Evolutionary conservation across 2,329 filamentous ascomycete species (phyloP).

Genomic region (Cladosporium sp.): DNA sequence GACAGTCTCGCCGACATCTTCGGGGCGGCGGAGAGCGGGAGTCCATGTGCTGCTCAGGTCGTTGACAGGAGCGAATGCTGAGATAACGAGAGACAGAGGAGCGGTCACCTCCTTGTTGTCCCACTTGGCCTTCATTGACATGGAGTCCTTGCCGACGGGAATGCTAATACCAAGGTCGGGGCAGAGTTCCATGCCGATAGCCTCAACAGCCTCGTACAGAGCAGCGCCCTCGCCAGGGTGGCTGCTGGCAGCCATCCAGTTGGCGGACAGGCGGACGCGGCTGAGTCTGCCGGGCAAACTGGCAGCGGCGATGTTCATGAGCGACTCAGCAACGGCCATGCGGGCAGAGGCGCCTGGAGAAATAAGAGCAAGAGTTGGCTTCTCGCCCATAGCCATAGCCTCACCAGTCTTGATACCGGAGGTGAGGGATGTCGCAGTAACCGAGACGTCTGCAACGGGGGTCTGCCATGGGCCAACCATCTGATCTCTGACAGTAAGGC

Average conservation of each 20-base stretch:
- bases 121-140: conserved; percentile 99
- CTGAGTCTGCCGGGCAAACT: conserved; percentile 67
- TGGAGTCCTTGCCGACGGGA: conserved; percentile 95
- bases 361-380: conserved; percentile 81
- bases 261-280: conserved; percentile 83
- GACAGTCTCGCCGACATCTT: conserved; percentile 83
- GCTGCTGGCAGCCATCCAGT: conserved; percentile 98
- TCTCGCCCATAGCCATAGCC: conserved; percentile 97
- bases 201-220: conserved; percentile 88
- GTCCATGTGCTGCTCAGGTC: conserved; percentile 89
- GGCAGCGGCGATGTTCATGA: conserved; percentile 88
- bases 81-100: conserved; percentile 84
- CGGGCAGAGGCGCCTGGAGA: conserved; percentile 83
- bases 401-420: conserved; percentile 73
- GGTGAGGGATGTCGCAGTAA: conserved; percentile 77
- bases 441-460: conserved; percentile 88
- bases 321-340: conserved; percentile 91
- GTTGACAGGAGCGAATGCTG: conserved; percentile 80
- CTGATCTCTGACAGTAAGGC: conserved; percentile 82
- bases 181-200: conserved; percentile 88
- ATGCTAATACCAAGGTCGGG: conserved; percentile 87
- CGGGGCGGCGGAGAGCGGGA: conserved; percentile 73
- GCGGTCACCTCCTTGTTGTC: conserved; percentile 82
- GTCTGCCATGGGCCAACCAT: conserved; percentile 97
- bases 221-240: conserved; percentile 89